Conservation (phyloP, 2,329 filamentous ascomycete species). For the Cladosporium oxysporum region DNA sequence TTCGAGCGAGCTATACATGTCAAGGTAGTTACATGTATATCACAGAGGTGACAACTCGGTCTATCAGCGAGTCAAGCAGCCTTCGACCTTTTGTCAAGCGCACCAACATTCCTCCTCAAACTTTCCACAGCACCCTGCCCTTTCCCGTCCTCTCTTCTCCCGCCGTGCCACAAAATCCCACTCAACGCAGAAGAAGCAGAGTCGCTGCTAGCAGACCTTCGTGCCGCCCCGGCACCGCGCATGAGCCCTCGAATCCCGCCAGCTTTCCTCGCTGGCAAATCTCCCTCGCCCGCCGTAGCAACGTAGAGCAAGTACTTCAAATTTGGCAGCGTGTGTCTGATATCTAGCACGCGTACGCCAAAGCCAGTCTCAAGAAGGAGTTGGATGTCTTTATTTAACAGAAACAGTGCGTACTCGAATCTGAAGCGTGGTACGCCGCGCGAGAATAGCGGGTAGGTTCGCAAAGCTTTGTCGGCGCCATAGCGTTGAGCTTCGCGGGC, state of each 20-base stretch:
- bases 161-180: constrained; percentile 26
- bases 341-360: constrained; percentile 79
- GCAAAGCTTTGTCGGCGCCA: constrained; percentile 32
- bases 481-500: constrained; percentile 24
- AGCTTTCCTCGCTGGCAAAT: constrained; percentile 58
- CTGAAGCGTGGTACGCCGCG: constrained; percentile 71
- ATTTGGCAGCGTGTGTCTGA: constrained; percentile 89
- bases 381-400: constrained; percentile 96
- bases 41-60: not conserved
- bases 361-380: constrained; percentile 61
- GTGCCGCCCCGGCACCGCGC: constrained; percentile 24
- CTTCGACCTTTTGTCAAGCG: constrained; percentile 7
- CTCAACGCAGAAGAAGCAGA: constrained; percentile 29
- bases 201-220: constrained; percentile 29
- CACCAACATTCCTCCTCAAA: constrained; percentile 24
- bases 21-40: not conserved
- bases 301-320: constrained; percentile 91
- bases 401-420: constrained; percentile 93
- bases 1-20: not conserved
- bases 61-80: not conserved
- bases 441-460: constrained; percentile 76
- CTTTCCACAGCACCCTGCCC: constrained; percentile 34
- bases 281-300: constrained; percentile 73
- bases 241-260: constrained; percentile 54
- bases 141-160: constrained; percentile 22